A percentile compares a stretch with the other conserved stretches of the same genome.
Evolutionary conservation across 257 asterid genomes (phyloP).

Genomic region (Ophiorrhiza pumila): DNA sequence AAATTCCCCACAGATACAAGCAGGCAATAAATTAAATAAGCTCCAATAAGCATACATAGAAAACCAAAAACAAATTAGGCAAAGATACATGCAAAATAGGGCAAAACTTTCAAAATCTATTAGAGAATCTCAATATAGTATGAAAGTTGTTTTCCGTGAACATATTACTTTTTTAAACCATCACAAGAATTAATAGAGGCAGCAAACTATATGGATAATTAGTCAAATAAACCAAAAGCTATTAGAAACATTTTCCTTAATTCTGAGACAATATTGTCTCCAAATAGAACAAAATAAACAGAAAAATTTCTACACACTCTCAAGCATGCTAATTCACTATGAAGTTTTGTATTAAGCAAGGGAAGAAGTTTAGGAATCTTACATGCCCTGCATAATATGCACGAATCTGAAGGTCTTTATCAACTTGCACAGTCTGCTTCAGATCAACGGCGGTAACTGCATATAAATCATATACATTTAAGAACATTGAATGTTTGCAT

Average conservation of each 20-base stretch:
- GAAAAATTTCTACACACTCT: neutral
- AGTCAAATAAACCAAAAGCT: neutral
- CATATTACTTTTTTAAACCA: neutral
- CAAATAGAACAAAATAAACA: neutral
- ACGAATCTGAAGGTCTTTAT: slow-evolving; percentile 76
- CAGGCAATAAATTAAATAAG: neutral
- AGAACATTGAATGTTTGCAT: neutral
- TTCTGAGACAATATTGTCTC: neutral
- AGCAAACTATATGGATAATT: neutral
- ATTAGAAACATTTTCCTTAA: neutral
- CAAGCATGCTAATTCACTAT: neutral
- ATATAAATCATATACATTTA: slow-evolving; percentile 1
- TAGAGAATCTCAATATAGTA: neutral
- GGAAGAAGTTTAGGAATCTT: slow-evolving; percentile 25
- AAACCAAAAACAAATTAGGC: neutral
- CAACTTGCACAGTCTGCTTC: slow-evolving; percentile 86
- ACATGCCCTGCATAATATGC: slow-evolving; percentile 99
- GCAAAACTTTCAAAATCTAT: neutral
- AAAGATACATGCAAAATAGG: neutral
- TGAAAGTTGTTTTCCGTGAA: neutral
- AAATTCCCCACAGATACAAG: neutral
- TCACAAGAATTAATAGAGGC: neutral
- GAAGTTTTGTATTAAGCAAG: neutral
- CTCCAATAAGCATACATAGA: neutral
- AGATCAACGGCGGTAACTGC: slow-evolving; percentile 84